Evolutionary conservation across 2,329 filamentous ascomycete genomes (phyloP), one percentile per base, ranked within the genome.

Genomic region (Diaporthe velutina): DNA sequence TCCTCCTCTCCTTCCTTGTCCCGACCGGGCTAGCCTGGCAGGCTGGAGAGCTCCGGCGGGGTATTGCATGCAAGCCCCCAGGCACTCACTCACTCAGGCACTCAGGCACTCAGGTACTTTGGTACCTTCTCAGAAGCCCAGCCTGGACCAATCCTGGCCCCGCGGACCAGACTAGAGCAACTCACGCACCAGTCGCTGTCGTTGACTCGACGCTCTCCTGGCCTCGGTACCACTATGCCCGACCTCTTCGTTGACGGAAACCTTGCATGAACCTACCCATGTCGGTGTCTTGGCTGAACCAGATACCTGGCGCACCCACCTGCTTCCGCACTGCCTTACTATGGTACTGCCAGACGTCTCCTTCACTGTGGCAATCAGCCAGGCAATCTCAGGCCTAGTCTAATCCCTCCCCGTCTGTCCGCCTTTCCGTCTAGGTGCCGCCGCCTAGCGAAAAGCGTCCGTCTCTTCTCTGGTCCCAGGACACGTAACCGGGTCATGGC

Each of bases 261-360:
- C 64, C 64, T 54, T 68, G 64, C 64, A 68, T 68, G 33, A 68
- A 68, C 48, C 48, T 52, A 68, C n/a, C 48, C 64, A 40, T 68
- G 64, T 28, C 33, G 33, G 64, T 30, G 48, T 54, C 64, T 54
- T 68, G 64, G 64, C 64, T 22, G 45, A 68, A 54, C 48, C 64
- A 68, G 48, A 68, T 48, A 40, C 30, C 64, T 68, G 64, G 64
- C 48, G 48, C 48, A 54, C 33, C 48, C 28, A 54, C 38, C 42
- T 25, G 17, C 28, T 48, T 45, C 40, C 60, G 28, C 35, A 33
- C 60, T 66, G 38, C 58, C 25, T 38, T 38, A 38, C 5, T 38
- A 38, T n/a, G n/a, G 38, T 35, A 64, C 38, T 42, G 17, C 58
- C 58, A 42, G 38, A 45, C 4, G 13, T 25, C 33, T 61, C 25